Percentiles rank a stretch among this genome's conserved stretches.
Conservation (phyloP, 139 green algal species). For the Yamagishiella unicocca region DNA sequence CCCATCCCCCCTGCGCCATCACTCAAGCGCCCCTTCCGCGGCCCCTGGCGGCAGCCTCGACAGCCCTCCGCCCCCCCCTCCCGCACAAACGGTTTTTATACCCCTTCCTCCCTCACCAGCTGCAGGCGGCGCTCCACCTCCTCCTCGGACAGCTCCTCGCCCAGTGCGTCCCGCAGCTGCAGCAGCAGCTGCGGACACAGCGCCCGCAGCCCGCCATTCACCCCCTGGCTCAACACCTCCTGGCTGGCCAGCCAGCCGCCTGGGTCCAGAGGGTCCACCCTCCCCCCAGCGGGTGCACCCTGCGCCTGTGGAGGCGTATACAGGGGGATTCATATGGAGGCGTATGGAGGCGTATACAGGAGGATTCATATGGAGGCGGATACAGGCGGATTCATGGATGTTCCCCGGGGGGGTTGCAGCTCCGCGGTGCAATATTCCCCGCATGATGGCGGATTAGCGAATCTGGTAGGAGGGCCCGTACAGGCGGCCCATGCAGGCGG, state of each 20-base stretch:
- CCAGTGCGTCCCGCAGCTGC: conserved; percentile 8
- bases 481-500: too few relatives aligned
- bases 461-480: too few relatives aligned
- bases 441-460: too few relatives aligned
- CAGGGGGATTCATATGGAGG: too few relatives aligned
- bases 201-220: not conserved
- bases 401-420: too few relatives aligned
- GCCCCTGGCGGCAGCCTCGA: not conserved
- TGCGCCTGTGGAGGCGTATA: not conserved
- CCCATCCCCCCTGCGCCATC: not conserved
- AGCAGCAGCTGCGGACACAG: not conserved
- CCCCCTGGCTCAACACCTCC: not conserved
- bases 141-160: not conserved
- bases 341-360: too few relatives aligned
- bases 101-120: not conserved
- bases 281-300: not conserved
- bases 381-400: too few relatives aligned
- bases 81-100: not conserved
- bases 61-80: not conserved
- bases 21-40: not conserved
- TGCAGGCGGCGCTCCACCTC: not conserved
- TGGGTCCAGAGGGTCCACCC: not conserved
- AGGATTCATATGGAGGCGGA: too few relatives aligned
- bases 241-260: not conserved
- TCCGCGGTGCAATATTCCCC: too few relatives aligned